phyloP scores from a whole-genome alignment of 305 asterid genomes.

The Fraxinus angustifolia region DNA sequence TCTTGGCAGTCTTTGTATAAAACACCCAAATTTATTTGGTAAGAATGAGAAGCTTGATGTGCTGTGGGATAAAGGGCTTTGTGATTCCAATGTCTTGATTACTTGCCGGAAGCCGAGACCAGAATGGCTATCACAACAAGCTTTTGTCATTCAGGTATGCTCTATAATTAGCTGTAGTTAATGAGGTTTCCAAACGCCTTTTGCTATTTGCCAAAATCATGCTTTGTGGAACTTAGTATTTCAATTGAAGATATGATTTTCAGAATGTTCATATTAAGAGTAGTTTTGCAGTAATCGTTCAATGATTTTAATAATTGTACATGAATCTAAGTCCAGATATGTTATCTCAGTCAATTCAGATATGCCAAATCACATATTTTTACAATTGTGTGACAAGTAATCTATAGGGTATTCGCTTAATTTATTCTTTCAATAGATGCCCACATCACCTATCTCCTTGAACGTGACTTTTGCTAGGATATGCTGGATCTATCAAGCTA shows the following conservation, averaged over 20 bases:
- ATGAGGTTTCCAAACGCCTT: background rate
- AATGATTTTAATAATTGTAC: background rate
- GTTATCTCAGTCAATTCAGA: background rate
- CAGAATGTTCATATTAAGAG: background rate
- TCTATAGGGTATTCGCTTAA: background rate
- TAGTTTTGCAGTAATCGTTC: background rate
- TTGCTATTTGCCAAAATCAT: background rate
- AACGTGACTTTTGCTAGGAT: background rate
- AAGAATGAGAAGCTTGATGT: constrained; percentile 94
- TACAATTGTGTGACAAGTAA: background rate
- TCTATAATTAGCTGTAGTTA: background rate
- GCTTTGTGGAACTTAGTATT: background rate
- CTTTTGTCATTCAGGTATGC: constrained; percentile 79
- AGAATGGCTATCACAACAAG: constrained; percentile 80
- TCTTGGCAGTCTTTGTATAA: constrained; percentile 72
- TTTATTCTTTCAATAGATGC: constrained; percentile 8
- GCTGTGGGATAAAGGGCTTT: constrained; percentile 89
- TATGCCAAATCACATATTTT: background rate
- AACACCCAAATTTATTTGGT: constrained; percentile 92
- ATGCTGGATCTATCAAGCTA: background rate
- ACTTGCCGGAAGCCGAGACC: constrained; percentile 86
- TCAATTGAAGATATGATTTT: background rate
- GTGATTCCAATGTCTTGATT: constrained; percentile 76
- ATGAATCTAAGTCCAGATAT: background rate
- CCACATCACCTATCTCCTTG: background rate